Evolutionary conservation across 176 grass and related monocot species (phyloP).

Genomic region (Miscanthus lutarioriparius): DNA sequence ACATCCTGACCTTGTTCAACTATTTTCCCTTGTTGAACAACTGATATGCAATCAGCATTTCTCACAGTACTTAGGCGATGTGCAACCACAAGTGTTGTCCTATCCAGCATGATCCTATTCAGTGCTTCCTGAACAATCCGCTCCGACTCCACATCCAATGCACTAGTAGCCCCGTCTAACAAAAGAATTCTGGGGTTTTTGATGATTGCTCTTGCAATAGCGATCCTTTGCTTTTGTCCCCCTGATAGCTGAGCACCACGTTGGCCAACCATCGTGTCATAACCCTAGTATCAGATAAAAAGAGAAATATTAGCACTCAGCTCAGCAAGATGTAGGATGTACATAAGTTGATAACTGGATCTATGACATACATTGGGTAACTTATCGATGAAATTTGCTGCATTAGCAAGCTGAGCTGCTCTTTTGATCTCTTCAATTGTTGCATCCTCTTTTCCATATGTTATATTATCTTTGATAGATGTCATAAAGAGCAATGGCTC

Average conservation of each 20-base stretch:
- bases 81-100: constrained; percentile 83
- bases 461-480: constrained; percentile 82
- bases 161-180: constrained; percentile 91
- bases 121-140: constrained; percentile 84
- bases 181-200: constrained; percentile 83
- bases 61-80: constrained; percentile 83
- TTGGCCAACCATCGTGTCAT: constrained; percentile 90
- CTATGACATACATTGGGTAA: constrained; percentile 62
- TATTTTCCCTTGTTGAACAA: constrained; percentile 82
- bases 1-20: constrained; percentile 72
- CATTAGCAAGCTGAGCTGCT: constrained; percentile 80
- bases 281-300: constrained; percentile 51
- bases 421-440: constrained; percentile 75
- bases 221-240: constrained; percentile 87
- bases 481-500: constrained; percentile 88
- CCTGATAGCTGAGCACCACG: constrained; percentile 82
- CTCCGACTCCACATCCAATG: constrained; percentile 86
- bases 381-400: constrained; percentile 84
- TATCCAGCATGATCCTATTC: constrained; percentile 72
- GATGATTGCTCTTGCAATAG: constrained; percentile 84
- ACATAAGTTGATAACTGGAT: not conserved
- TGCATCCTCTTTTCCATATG: constrained; percentile 81
- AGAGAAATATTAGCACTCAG: constrained; percentile 33
- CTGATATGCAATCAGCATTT: constrained; percentile 76
- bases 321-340: not conserved